phyloP scores from a whole-genome alignment of 2,329 filamentous ascomycete species.

The Aspergillus pseudoglaucus region DNA sequence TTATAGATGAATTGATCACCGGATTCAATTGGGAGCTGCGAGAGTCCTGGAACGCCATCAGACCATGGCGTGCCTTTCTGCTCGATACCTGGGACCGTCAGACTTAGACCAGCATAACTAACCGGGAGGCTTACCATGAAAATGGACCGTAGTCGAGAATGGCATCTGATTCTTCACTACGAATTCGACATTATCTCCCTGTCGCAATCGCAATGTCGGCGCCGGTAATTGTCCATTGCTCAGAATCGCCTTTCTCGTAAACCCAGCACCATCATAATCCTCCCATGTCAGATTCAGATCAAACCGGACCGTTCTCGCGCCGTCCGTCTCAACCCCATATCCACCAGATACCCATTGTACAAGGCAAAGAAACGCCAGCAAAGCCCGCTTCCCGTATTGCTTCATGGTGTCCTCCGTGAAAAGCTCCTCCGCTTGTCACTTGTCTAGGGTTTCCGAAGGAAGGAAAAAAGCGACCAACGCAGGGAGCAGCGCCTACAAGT shows the following conservation, averaged over 20 bases:
- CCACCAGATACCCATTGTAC: slow-evolving; percentile 1
- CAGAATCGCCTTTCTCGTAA: slow-evolving; percentile 20
- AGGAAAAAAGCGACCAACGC: neutral
- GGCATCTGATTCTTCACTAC: slow-evolving; percentile 22
- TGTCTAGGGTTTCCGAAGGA: neutral
- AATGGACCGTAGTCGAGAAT: slow-evolving; percentile 20
- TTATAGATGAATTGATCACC: slow-evolving; percentile 45
- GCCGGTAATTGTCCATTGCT: slow-evolving; percentile 24
- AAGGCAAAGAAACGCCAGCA: slow-evolving; percentile 1
- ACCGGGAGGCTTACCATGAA: slow-evolving; percentile 19
- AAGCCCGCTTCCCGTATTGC: neutral
- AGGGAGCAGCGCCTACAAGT: neutral
- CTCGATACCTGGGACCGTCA: slow-evolving; percentile 31
- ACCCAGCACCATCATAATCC: slow-evolving; percentile 21
- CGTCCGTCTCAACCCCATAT: neutral
- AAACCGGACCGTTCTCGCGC: slow-evolving; percentile 15
- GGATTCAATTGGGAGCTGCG: slow-evolving; percentile 47
- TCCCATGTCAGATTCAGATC: slow-evolving; percentile 28
- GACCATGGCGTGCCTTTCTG: slow-evolving; percentile 50
- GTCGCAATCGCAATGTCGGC: slow-evolving; percentile 17
- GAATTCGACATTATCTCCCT: slow-evolving; percentile 24
- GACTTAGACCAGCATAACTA: neutral
- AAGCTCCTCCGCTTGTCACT: too few relatives aligned
- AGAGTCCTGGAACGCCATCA: slow-evolving; percentile 52
- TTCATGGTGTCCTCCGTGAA: neutral